Evolutionary conservation across 2,329 filamentous ascomycete species (phyloP), one percentile per base, ranked within the genome.

Genomic region (Waltergamsia citrina): DNA sequence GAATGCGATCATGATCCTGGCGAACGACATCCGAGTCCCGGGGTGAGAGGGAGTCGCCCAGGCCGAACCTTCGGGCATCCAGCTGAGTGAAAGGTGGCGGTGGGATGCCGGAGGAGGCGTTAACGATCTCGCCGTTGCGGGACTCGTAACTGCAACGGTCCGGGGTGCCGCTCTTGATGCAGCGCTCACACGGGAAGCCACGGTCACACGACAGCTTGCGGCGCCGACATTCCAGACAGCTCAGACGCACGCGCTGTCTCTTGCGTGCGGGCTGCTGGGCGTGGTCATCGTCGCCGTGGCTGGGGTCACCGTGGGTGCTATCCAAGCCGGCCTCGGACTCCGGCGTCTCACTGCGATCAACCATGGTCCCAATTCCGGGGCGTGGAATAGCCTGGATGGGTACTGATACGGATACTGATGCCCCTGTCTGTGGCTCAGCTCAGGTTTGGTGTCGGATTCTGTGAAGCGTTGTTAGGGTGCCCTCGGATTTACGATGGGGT

Each of bases 171-270:
- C 71, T 75, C 54, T 75, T 76, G 52, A 76, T 63, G 52, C 73
- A 78, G 30, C 73, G 67, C 51, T 75, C 71, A 47, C 73, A 78
- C 17, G 73, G 73, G 44, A 75, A 65, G 48, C 73, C 72, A 39
- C 73, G 62, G 52, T 76, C 74, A 50, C 73, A 78, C 18, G 71
- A 76, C 24, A 77, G 59, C 57, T 78, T 78, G 36, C 73, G 62
- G 35, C 72, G 64, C 27, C 73, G 69, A 44, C 73, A 78, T 45
- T 76, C 72, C 27, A 77, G 62, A 41, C 73, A 78, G 31, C 70
- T 74, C 28, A 78, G 61, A 12, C 73, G 61, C 29, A 77, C 68
- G 24, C 73, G 63, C 57, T 77, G 73, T 21, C 73, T 59, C 56
- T 78, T 78, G 39, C 72, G 62, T 8, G 70, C 55, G 28, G 57